phyloP scores from a whole-genome alignment of 225 moss, liverwort and hornwort genomes.

The Physcomitrium patens region DNA sequence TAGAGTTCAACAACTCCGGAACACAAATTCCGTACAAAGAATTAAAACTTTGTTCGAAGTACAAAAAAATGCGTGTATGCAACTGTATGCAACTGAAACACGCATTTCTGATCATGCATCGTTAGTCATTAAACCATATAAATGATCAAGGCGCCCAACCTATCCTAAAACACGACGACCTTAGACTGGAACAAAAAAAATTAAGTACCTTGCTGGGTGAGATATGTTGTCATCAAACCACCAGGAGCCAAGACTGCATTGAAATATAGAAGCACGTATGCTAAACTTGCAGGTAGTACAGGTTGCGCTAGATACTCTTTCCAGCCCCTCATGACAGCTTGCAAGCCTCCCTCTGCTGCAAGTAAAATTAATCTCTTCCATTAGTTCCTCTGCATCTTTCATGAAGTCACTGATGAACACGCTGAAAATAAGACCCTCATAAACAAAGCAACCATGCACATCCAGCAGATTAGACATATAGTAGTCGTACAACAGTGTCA shows the following conservation, averaged over 20 bases:
- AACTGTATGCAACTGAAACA: no score
- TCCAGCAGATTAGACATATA: no score
- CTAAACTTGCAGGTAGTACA: constrained; percentile 81
- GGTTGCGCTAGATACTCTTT: constrained; percentile 77
- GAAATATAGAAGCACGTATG: constrained; percentile 81
- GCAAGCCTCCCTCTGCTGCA: constrained; percentile 64
- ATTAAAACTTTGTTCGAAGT: no score
- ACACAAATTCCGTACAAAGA: background rate
- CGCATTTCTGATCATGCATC: background rate
- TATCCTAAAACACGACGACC: background rate
- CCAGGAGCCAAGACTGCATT: constrained; percentile 77
- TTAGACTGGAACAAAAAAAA: background rate
- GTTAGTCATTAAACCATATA: background rate
- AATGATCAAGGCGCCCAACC: background rate
- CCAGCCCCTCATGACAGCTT: constrained; percentile 73
- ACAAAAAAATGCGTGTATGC: no score
- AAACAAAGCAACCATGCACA: no score
- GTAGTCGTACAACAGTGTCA: no score
- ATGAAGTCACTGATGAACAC: background rate
- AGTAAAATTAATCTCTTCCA: background rate
- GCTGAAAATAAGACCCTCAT: no score
- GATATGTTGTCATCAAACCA: constrained; percentile 67
- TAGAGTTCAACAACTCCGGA: background rate
- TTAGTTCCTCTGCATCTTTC: background rate
- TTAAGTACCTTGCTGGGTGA: constrained; percentile 70